Evolutionary conservation across 768 basidiomycete genomes (phyloP).

Genomic region (Suillus americanus): DNA sequence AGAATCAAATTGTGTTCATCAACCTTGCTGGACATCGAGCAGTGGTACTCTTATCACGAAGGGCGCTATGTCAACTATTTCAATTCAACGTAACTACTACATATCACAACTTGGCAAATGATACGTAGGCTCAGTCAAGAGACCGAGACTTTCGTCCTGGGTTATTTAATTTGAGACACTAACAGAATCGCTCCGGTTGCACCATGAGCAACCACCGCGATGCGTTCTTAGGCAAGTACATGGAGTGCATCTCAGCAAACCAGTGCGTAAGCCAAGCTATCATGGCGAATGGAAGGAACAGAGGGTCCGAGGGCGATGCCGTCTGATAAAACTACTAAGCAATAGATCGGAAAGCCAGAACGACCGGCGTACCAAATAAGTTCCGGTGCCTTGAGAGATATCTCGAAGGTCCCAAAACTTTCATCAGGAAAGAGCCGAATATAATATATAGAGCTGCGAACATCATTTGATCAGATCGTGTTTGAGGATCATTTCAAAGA

Average conservation of each 20-base stretch:
- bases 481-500: background rate
- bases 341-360: background rate
- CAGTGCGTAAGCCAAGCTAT: background rate
- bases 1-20: background rate
- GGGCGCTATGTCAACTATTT: background rate
- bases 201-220: background rate
- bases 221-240: background rate
- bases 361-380: background rate
- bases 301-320: background rate
- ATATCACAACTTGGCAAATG: conserved; percentile 7
- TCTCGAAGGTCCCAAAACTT: background rate
- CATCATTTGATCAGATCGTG: background rate
- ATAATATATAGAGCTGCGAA: background rate
- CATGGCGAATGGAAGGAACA: background rate
- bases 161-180: conserved; percentile 9
- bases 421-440: background rate
- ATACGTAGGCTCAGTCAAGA: conserved; percentile 2
- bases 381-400: background rate
- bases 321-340: background rate
- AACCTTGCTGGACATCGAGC: too few relatives aligned
- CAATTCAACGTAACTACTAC: conserved; percentile 6
- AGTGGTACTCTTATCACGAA: background rate
- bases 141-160: conserved; percentile 6
- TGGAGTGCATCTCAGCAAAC: background rate
- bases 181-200: background rate